Evolutionary conservation across 208 protist genomes (phyloP).

Genomic region (Blechomonas ayalai): DNA sequence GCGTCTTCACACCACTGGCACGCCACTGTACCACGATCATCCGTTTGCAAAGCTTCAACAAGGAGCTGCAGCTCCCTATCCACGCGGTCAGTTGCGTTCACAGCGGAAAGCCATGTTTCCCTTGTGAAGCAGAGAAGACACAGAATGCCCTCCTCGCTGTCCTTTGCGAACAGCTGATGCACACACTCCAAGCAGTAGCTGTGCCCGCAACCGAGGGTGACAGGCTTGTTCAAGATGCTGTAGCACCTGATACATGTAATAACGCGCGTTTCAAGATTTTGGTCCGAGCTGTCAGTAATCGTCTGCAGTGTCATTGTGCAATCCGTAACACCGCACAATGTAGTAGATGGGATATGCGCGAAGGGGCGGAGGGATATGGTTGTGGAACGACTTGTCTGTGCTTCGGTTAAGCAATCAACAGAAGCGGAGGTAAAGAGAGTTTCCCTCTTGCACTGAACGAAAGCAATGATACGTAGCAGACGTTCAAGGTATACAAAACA

Average conservation of each 20-base stretch:
- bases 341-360: too few relatives aligned
- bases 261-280: constrained; percentile 3
- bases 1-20: constrained; percentile 80
- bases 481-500: constrained; percentile 1
- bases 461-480: too few relatives aligned
- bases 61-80: too few relatives aligned
- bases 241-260: constrained; percentile 81
- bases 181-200: constrained; percentile 56
- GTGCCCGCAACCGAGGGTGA: constrained; percentile 54
- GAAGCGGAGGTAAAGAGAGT: not conserved
- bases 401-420: constrained; percentile 3
- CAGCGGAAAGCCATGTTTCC: constrained; percentile 19
- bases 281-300: not conserved
- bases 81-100: too few relatives aligned
- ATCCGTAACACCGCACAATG: too few relatives aligned
- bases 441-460: too few relatives aligned
- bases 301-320: constrained; percentile 3
- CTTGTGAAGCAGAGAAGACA: constrained; percentile 50
- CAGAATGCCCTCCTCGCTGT: constrained; percentile 27
- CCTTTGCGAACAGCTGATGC: constrained; percentile 18
- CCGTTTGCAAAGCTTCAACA: too few relatives aligned
- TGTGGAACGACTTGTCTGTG: not conserved
- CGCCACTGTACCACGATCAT: too few relatives aligned
- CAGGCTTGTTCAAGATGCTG: constrained; percentile 36
- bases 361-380: too few relatives aligned